Evolutionary conservation across 2,329 filamentous ascomycete species (phyloP), one percentile per base, ranked within the genome.

Genomic region (Exophiala aquamarina): DNA sequence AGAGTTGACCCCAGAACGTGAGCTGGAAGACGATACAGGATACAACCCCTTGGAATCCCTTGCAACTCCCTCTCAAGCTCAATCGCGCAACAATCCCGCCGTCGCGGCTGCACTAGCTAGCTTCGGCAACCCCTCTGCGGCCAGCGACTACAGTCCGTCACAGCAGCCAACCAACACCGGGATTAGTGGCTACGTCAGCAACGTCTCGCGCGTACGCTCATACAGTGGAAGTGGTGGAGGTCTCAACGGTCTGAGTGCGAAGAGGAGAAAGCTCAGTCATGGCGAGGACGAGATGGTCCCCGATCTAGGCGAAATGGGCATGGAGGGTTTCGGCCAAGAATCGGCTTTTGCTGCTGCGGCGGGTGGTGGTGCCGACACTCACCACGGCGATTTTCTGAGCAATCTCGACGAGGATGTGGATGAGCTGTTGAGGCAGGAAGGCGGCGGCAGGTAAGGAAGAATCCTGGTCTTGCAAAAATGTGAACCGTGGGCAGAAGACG

Each of bases 371-470:
- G 28, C 21, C n/a, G 14, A 14, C 26, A 19, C 11, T 26, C n/a
- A n/a, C 44, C 11, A 28, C 7, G 78, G 76, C 33, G 72, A 78
- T 56, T 74, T 73, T 20, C 74, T 78, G 67, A 71, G 69, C 10
- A 79, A 77, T 15, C 67, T 85, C 55, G 82, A 84, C 61, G 78
- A 75, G 6, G 80, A 83, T 63, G 75, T 84, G 38, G 77, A 77
- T 8, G 78, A 79, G 51, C 69, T 84, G 64, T 64, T 82, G 55
- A 71, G 75, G 45, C 71, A 73, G 49, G 72, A 74, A 52, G 67
- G 63, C 39, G 54, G 47, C 15, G 41, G 41, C 4, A 23, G 2
- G n/a, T 38, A 33, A 34, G 13, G 19, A 14, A 11, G 14, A n/a
- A n/a, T n/a, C n/a, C n/a, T n/a, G n/a, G n/a, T n/a, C n/a, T n/a